phyloP scores from a whole-genome alignment of 1,284 basidiomycete species.

The Tilletia walkeri region DNA sequence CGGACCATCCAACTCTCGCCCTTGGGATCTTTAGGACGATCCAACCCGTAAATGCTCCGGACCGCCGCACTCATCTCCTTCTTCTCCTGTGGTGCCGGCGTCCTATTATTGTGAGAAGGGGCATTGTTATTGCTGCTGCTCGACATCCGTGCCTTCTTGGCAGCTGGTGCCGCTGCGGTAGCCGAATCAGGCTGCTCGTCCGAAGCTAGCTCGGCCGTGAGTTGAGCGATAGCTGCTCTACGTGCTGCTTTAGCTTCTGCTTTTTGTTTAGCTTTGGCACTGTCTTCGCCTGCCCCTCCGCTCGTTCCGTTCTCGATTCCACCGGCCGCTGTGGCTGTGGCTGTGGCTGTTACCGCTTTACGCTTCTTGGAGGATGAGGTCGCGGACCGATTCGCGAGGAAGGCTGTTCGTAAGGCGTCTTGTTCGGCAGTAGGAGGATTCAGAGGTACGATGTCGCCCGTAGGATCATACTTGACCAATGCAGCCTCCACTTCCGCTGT shows the following conservation, averaged over 20 bases:
- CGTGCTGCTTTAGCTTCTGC: conserved; percentile 26
- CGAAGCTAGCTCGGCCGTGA: conserved; percentile 26
- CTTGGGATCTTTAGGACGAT: conserved; percentile 15
- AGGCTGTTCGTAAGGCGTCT: conserved; percentile 30
- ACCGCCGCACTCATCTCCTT: conserved; percentile 18
- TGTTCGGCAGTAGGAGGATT: conserved; percentile 34
- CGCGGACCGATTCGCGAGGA: conserved; percentile 19
- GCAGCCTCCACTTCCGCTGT: background rate
- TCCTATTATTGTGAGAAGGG: background rate
- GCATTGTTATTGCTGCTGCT: background rate
- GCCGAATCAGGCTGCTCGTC: conserved; percentile 10
- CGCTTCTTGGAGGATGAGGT: conserved; percentile 7
- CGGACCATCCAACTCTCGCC: conserved; percentile 21
- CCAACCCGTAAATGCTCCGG: conserved; percentile 17
- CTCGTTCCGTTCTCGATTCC: conserved; percentile 12
- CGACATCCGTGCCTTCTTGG: background rate
- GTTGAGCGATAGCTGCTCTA: conserved; percentile 22
- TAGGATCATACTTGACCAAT: conserved; percentile 9
- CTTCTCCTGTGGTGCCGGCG: background rate
- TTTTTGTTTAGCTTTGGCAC: conserved; percentile 21
- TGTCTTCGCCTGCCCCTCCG: conserved; percentile 21
- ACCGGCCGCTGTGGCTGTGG: background rate
- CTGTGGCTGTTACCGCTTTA: background rate
- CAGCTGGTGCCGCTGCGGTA: background rate
- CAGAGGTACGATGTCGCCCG: conserved; percentile 34